Evolutionary conservation across 139 green algal species (phyloP).

Genomic region (Monoraphidium neglectum): DNA sequence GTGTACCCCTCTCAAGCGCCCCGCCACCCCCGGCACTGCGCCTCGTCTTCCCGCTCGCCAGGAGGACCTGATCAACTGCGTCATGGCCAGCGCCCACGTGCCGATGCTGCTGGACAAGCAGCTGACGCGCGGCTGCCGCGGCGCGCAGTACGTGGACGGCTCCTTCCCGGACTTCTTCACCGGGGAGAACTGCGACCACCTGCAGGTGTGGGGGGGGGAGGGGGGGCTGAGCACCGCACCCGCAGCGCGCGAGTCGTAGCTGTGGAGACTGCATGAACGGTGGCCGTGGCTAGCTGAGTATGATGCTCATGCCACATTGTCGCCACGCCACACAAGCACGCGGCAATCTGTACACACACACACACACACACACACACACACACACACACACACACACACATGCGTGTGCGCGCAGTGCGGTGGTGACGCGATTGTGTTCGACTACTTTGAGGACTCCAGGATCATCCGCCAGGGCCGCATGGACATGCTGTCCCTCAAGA

Average conservation of each 20-base stretch:
- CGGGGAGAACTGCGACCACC: constrained; percentile 47
- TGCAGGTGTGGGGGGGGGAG: too few species aligned
- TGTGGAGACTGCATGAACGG: too few species aligned
- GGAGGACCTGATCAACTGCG: constrained; percentile 57
- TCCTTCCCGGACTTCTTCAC: constrained; percentile 60
- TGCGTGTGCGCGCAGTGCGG: too few species aligned
- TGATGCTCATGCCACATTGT: too few species aligned
- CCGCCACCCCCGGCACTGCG: too few species aligned
- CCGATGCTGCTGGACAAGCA: constrained; percentile 33
- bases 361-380: constrained; percentile 7
- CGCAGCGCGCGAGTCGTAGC: too few species aligned
- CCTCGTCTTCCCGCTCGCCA: neutral
- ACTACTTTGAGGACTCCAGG: constrained; percentile 36
- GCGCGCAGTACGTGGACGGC: constrained; percentile 49
- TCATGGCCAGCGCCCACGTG: constrained; percentile 53
- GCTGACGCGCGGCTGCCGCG: constrained; percentile 26
- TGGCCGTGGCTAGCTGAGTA: too few species aligned
- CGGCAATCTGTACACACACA: neutral
- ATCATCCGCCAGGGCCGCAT: constrained; percentile 38
- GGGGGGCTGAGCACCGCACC: too few species aligned
- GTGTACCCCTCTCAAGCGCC: too few species aligned
- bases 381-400: constrained; percentile 13
- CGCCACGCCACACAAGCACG: neutral
- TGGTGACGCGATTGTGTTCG: constrained; percentile 30
- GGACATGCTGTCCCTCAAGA: constrained; percentile 58